Evolutionary conservation across 2,329 filamentous ascomycete genomes (phyloP).

Genomic region (Aspergillus aculeatus): DNA sequence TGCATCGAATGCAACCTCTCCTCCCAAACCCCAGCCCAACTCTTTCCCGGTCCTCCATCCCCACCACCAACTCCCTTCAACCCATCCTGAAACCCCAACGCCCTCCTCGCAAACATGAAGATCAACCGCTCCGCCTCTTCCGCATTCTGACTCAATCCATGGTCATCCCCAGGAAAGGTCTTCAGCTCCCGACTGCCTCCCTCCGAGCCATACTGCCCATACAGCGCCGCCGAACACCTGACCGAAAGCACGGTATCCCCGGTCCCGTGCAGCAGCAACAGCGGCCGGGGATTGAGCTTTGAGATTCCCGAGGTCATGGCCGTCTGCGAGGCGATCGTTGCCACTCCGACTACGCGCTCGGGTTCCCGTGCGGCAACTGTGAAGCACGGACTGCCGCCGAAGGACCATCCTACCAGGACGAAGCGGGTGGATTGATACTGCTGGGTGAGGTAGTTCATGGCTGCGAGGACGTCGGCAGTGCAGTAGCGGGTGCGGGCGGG

Average conservation of each 20-base stretch:
- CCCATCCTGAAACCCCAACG: constrained; percentile 28
- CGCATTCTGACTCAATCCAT: constrained; percentile 42
- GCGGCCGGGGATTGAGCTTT: constrained; percentile 33
- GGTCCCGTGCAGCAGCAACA: constrained; percentile 43
- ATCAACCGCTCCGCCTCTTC: constrained; percentile 40
- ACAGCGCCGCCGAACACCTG: constrained; percentile 38
- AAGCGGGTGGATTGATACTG: constrained; percentile 34
- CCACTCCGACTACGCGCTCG: constrained; percentile 36
- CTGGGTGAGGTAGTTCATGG: constrained; percentile 37
- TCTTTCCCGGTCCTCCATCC: constrained; percentile 16
- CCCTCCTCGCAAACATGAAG: constrained; percentile 39
- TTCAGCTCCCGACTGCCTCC: constrained; percentile 33
- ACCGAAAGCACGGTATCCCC: constrained; percentile 36
- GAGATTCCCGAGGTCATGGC: constrained; percentile 35
- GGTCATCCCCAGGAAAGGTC: constrained; percentile 44
- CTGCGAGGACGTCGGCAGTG: constrained; percentile 36
- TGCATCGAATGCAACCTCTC: constrained; percentile 30
- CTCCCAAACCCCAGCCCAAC: constrained; percentile 22
- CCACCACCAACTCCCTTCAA: constrained; percentile 9
- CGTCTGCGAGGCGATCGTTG: constrained; percentile 43
- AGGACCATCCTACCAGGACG: constrained; percentile 46
- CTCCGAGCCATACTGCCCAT: constrained; percentile 35
- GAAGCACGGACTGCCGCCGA: constrained; percentile 45
- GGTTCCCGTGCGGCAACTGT: constrained; percentile 34
- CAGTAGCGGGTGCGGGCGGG: constrained; percentile 38